Evolutionary conservation across 495 filamentous ascomycete species (phyloP), one percentile per base, ranked within the genome.

Genomic region (Thozetella sp.): DNA sequence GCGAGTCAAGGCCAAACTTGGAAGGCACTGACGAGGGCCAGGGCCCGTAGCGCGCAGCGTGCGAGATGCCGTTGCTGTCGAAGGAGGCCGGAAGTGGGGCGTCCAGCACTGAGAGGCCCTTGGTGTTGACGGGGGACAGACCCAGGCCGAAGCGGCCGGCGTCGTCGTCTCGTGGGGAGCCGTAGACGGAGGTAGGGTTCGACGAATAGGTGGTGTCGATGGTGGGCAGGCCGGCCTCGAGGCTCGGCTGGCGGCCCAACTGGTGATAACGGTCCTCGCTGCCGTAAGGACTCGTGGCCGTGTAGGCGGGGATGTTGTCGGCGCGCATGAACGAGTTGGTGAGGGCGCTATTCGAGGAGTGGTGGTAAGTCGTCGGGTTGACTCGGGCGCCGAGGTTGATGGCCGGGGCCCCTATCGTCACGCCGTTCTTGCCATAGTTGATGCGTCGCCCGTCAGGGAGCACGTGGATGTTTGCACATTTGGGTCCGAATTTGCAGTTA

Each of bases 401-500:
- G 22, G 76, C 74, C 27, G 67, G 65, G 17, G 74, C 68, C 20
- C 76, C 77, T 51, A 82, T 78, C 50, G 77, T 80, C 61, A 84
- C 76, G 62, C 80, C 80, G 57, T 79, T 80, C 65, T 80, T 82
- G 62, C 81, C 73, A 62, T 85, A 85, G 74, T 97, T 97, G 63
- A 98, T 90, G 67, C 93, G 84, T 64, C 91, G 90, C 51, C 95
- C 95, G 74, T 99, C 92, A 26, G 95, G 92, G 43, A 97, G 86
- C 66, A 98, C 90, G 73, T 99, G 95, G 60, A 93, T 90, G 71
- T 97, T 88, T 64, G 96, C 95, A 79, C 95, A 99, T 75, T 98
- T 98, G 25, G 90, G 87, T 56, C 95, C 95, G 73, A 98, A 99
- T 74, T 99, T 99, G 88, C 95, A 99, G 76, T 97, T 97, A 57